Evolutionary conservation across 148 eudicot species (phyloP), one percentile per base, ranked within the genome.

Genomic region (Cornus florida): DNA sequence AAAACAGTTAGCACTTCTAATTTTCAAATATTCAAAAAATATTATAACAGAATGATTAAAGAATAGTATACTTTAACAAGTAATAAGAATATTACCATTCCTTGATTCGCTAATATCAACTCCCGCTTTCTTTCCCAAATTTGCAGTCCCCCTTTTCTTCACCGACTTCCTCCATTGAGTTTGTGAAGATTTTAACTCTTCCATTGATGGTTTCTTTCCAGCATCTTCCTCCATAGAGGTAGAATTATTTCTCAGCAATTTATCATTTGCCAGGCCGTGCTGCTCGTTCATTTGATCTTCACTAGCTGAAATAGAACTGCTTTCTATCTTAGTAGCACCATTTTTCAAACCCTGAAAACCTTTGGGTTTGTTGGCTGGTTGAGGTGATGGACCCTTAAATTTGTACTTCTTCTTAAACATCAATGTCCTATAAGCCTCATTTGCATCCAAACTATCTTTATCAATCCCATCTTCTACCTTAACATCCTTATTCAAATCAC

Each of bases 321-420:
- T 76, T 59, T 74, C 76, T 46, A 31, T 78, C 75, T 75, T 73
- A 22, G 43, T 39, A 75, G 65, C 79, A 46, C 33, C 50, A 41
- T 19, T 33, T 38, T 80, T 78, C 28, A 43, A 59, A 46, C 86
- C 86, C 70, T 72, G 73, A 87, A 90, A 91, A 23, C 94, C 94
- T 82, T 90, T 91, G 1, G 96, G 92, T 82, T 82, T 88, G 56
- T 92, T 88, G 41, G 78, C 71, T n/a, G 79, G 31, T 24, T 71
- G 68, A 69, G 70, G 60, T 57, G 75, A 24, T 13, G 78, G 81
- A 76, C 81, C 88, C 84, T 86, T 88, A 78, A 85, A 89, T 72
- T 82, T 87, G 71, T 77, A 73, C 86, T 89, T 93, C 85, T 82
- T 88, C 77, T 84, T 82, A 82, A 86, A 86, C 83, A 87, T 75